Base-by-base conservation (phyloP, 306 rosid genomes). In the Fagus crenata region DNA sequence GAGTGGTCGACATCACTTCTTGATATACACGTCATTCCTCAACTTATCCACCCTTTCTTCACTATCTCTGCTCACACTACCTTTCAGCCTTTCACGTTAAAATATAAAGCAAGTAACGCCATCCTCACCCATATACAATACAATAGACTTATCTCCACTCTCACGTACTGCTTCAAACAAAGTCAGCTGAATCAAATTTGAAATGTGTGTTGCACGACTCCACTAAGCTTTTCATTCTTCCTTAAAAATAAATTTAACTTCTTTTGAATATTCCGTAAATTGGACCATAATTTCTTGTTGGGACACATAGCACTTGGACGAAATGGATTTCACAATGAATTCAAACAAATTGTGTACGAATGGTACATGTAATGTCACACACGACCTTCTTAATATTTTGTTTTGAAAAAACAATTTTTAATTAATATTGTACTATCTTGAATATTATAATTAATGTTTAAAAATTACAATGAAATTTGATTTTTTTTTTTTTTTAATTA, bases 1-100 rank as follows among this genome's bases (percentile, higher is more conserved):
- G 85, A 86, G 55, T 86, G 88, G 86, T 84, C 84, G 49, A 74
- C 80, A 77, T 81, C 81, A 75, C 81, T 64, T 69, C 78, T 76
- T 56, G 54, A 35, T 63, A 70, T 63, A 83, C 90, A 81, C 85
- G 79, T 87, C 81, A 84, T 58, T 80, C 72, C 77, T 71, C 78
- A 54, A 49, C 67, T 86, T 78, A 71, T 72, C 67, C 0, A 40
- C 69, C 71, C 61, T 42, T 77, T 46, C 40, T 6, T 12, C 54
- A 54, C 73, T 58, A 22, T 8, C 37, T 69, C 39, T 12, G 0
- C 49, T 36, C 71, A 7, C 71, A 17, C 49, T 39, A 49, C 18
- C 43, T 22, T 22, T 22, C 28, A 22, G 28, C 28, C 13, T 40
- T 18, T 39, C 14, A 7, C 49, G 7, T 39, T 67, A 39, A 37